phyloP scores from a whole-genome alignment of 192 early-diverging fungal species.

The Coemansia javaensis region DNA sequence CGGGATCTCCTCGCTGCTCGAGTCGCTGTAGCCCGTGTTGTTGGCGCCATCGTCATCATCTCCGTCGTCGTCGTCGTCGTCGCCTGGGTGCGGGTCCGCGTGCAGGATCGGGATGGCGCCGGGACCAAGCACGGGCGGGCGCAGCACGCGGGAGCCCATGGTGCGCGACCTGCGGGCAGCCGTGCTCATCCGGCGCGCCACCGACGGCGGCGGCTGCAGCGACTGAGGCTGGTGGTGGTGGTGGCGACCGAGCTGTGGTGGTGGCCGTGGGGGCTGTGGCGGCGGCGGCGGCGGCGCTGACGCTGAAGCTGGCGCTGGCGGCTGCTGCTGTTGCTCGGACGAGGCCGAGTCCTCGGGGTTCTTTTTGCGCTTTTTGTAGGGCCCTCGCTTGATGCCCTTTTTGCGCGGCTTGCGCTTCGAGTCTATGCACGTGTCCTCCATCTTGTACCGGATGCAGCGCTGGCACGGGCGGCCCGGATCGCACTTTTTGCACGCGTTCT shows the following conservation, averaged over 20 bases:
- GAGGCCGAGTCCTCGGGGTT: not conserved
- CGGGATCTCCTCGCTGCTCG: conserved; percentile 27
- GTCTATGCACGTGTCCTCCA: conserved; percentile 69
- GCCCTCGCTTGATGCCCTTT: conserved; percentile 81
- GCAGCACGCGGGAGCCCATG: not conserved
- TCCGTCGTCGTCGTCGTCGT: too few species aligned
- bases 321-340: not conserved
- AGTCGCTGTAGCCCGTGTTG: conserved; percentile 6
- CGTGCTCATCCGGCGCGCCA: too few species aligned
- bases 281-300: not conserved
- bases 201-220: not conserved
- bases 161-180: too few species aligned
- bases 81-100: conserved; percentile 15
- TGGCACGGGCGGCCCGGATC: conserved; percentile 79
- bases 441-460: conserved; percentile 77
- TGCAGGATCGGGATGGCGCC: conserved; percentile 43
- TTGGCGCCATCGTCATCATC: too few species aligned
- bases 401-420: conserved; percentile 79
- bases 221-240: not conserved
- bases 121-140: conserved; percentile 27
- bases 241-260: not conserved
- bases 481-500: conserved; percentile 90
- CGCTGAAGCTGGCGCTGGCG: not conserved
- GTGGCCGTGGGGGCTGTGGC: not conserved
- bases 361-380: conserved; percentile 61